phyloP scores from a whole-genome alignment of 345 rosid species.

The Linum lewisii region DNA sequence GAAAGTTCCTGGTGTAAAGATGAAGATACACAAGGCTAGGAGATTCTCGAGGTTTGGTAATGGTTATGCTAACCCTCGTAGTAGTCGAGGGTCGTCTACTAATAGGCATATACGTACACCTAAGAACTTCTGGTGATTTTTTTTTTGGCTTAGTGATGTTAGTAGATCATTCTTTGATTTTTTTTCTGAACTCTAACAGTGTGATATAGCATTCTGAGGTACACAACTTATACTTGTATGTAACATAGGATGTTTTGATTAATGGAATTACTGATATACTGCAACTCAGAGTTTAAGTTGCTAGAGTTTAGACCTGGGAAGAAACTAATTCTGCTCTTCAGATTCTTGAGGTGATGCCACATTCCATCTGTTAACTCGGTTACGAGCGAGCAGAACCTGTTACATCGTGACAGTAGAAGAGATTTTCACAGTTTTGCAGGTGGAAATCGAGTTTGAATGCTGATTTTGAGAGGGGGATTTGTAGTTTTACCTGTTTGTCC shows the following conservation, averaged over 20 bases:
- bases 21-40: slow-evolving; percentile 56
- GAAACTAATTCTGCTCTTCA: slow-evolving; percentile 2
- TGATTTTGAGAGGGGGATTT: neutral
- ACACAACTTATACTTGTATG: no score
- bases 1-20: slow-evolving; percentile 49
- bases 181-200: no score
- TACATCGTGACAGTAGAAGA: neutral
- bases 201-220: no score
- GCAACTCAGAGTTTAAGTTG: neutral
- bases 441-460: neutral
- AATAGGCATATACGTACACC: slow-evolving; percentile 30
- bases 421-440: no score
- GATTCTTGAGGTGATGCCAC: slow-evolving; percentile 5
- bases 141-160: neutral
- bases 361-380: slow-evolving; percentile 15
- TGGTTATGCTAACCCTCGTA: neutral
- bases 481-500: slow-evolving; percentile 57
- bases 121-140: slow-evolving; percentile 43
- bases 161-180: no score
- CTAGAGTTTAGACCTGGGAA: neutral
- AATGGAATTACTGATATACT: neutral
- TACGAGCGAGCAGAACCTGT: slow-evolving; percentile 19
- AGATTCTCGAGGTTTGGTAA: slow-evolving; percentile 30
- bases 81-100: slow-evolving; percentile 4
- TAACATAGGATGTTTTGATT: no score